Base-by-base conservation (phyloP, 805 yeast genomes). In the Candida methanosorbosa region DNA sequence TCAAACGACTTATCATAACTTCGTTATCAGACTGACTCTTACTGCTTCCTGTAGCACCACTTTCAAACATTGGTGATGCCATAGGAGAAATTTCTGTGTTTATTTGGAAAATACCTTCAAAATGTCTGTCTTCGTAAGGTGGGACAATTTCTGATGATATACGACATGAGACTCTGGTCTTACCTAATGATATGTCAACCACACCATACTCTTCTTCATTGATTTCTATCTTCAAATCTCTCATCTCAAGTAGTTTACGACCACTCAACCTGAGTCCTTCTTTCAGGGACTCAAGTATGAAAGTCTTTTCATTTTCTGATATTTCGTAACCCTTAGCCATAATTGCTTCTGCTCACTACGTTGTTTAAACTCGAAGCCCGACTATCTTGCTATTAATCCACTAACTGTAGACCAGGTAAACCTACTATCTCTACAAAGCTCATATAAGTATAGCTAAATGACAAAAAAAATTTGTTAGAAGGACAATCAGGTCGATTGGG, bases 71-170 rank as follows among this genome's bases (percentile, higher is more conserved):
- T 1, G 94, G 80, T 5, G 87, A 78, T 1, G 96, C 95, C 86
- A 90, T 81, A 13, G 97, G 84, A 16, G 87, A 73, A 29, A 84
- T 75, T 49, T 92, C 97, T 2, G 95, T 82, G 33, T 81, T 74
- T 12, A 92, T 87, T 18, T 72, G 66, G 53, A 92, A 87, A 4
- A 82, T 49, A 2, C 98, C 98, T 57, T 92, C 98, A 53, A 85
- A 90, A 0, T 97, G 97, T 36, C 95, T 68, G 45, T 88, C 94
- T 33, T 86, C 95, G 42, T 70, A 80, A 1, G 98, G 98, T 38
- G 74, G 72, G 4, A 74, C 68, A 12, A 92, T 77, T 34, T 75
- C 79, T 9, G 94, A 81, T 14, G 87, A 75, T 5, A 90, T 78
- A 37, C 84, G 67, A 4, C 75, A 86, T 2, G 79, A 69, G 9